phyloP scores from a whole-genome alignment of 164 flowering plant genomes.

The Macadamia integrifolia region DNA sequence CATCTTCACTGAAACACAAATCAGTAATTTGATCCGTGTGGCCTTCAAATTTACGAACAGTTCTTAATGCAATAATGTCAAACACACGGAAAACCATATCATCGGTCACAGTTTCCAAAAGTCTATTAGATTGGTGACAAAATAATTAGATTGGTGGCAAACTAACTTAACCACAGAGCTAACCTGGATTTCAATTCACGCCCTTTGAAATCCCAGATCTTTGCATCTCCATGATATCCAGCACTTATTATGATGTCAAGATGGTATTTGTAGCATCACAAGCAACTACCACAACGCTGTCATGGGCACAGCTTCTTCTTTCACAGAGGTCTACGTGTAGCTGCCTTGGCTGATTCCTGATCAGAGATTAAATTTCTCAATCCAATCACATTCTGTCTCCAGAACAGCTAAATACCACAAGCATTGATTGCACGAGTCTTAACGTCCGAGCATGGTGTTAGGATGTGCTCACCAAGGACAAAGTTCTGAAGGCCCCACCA shows the following conservation, averaged over 20 bases:
- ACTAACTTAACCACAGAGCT: slow-evolving; percentile 65
- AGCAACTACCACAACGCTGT: slow-evolving; percentile 77
- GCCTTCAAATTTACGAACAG: slow-evolving; percentile 96
- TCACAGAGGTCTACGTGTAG: slow-evolving; percentile 54
- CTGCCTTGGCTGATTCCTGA: slow-evolving; percentile 92
- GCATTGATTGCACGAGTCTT: slow-evolving; percentile 90
- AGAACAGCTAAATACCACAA: slow-evolving; percentile 90
- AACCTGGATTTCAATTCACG: slow-evolving; percentile 66
- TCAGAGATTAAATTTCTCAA: slow-evolving; percentile 92
- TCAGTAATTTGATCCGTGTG: slow-evolving; percentile 91
- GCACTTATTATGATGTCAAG: slow-evolving; percentile 62
- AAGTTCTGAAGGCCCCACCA: slow-evolving; percentile 96
- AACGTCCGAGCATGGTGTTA: slow-evolving; percentile 62
- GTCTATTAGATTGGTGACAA: not conserved
- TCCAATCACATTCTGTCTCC: slow-evolving; percentile 96
- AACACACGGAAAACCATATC: no score
- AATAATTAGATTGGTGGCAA: slow-evolving; percentile 67
- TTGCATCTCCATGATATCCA: slow-evolving; percentile 86
- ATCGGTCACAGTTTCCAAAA: no score
- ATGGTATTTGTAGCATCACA: slow-evolving; percentile 86
- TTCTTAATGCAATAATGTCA: slow-evolving; percentile 27
- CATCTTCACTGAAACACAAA: slow-evolving; percentile 95
- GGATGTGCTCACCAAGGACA: slow-evolving; percentile 92
- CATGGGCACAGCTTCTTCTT: slow-evolving; percentile 53
- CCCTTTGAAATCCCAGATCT: slow-evolving; percentile 95